Conservation (phyloP, 441 rosid species). For the Populus trichocarpa region DNA sequence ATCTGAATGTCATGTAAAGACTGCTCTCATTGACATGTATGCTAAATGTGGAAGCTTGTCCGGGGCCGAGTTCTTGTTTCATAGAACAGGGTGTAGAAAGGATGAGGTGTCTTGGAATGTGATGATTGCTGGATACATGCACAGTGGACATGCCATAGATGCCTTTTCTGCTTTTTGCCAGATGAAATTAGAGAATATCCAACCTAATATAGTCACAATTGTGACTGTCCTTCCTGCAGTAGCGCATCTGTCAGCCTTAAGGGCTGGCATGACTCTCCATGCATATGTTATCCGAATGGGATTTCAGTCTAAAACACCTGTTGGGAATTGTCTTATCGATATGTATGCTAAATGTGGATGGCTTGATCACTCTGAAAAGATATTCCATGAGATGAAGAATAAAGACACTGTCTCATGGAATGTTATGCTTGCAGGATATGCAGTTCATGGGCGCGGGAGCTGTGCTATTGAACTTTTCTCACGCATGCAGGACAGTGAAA, state of each 20-base stretch:
- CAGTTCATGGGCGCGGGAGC: slow-evolving; percentile 52
- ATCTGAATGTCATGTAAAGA: slow-evolving; percentile 34
- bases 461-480: slow-evolving; percentile 52
- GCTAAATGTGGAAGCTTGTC: slow-evolving; percentile 49
- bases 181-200: slow-evolving; percentile 43
- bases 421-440: slow-evolving; percentile 55
- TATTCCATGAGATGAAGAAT: slow-evolving; percentile 42
- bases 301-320: slow-evolving; percentile 22
- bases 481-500: slow-evolving; percentile 38
- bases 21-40: slow-evolving; percentile 53
- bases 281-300: slow-evolving; percentile 45
- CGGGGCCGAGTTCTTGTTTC: slow-evolving; percentile 39
- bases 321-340: slow-evolving; percentile 51
- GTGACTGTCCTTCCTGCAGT: slow-evolving; percentile 51
- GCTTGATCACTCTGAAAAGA: slow-evolving; percentile 35
- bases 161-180: slow-evolving; percentile 39
- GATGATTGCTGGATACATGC: slow-evolving; percentile 49
- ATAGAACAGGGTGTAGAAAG: slow-evolving; percentile 27
- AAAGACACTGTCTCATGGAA: slow-evolving; percentile 53
- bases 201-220: slow-evolving; percentile 45
- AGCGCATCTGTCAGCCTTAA: slow-evolving; percentile 36
- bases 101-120: slow-evolving; percentile 52
- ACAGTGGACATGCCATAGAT: slow-evolving; percentile 48
- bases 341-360: slow-evolving; percentile 69
- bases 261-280: slow-evolving; percentile 50